Conservation (phyloP, 2,329 filamentous ascomycete genomes). For the Fusarium staphyleae region DNA sequence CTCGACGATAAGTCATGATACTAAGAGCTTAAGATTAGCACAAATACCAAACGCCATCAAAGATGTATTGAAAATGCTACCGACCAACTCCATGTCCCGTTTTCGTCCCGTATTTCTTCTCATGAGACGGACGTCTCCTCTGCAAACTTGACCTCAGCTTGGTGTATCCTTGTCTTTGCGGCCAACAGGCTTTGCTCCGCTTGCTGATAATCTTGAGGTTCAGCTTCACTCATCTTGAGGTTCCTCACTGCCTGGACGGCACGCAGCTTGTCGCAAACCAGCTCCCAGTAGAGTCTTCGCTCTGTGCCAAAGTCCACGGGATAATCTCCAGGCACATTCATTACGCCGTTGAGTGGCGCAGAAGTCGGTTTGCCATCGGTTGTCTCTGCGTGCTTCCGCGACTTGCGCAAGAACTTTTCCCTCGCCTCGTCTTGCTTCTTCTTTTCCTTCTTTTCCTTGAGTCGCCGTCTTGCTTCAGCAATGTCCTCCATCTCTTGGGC, state of each 20-base stretch:
- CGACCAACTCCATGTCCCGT: conserved; percentile 20
- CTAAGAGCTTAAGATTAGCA: conserved; percentile 32
- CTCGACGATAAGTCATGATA: conserved; percentile 39
- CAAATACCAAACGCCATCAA: conserved; percentile 18
- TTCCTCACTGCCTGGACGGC: conserved; percentile 49
- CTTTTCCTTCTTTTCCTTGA: conserved; percentile 52
- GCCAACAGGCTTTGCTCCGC: conserved; percentile 43
- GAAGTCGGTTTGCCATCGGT: conserved; percentile 28
- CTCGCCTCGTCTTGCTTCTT: conserved; percentile 45
- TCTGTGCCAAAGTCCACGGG: conserved; percentile 41
- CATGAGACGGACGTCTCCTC: conserved; percentile 36
- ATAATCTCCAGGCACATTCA: conserved; percentile 49
- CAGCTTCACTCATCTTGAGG: conserved; percentile 38
- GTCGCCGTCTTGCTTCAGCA: conserved; percentile 47
- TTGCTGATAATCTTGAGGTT: conserved; percentile 39
- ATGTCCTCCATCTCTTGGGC: conserved; percentile 51
- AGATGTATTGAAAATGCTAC: conserved; percentile 33
- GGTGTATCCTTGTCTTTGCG: conserved; percentile 47
- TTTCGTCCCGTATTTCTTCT: conserved; percentile 2
- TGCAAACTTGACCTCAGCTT: conserved; percentile 49
- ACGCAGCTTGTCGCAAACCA: conserved; percentile 52
- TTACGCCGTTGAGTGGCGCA: conserved; percentile 45
- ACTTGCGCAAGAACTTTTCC: conserved; percentile 45
- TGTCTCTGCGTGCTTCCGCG: conserved; percentile 46
- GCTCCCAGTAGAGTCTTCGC: conserved; percentile 50